A percentile compares a stretch with the other conserved stretches of the same genome.
Evolutionary conservation across 352 stramenopile species (phyloP).

Genomic region (Phytophthora pini): DNA sequence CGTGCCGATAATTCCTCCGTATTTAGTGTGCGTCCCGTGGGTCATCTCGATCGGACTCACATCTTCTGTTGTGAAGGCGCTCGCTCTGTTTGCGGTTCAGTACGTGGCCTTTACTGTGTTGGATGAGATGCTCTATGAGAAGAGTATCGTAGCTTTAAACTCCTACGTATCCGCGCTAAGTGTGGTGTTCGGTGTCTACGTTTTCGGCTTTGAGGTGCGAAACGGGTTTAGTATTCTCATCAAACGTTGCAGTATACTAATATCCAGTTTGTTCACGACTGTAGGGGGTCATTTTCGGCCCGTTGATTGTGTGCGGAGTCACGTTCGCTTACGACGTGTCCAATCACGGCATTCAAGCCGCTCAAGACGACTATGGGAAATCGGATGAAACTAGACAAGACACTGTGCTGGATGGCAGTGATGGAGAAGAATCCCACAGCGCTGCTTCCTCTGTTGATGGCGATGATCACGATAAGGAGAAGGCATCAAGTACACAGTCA

Average conservation of each 20-base stretch:
- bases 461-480: conserved; percentile 33
- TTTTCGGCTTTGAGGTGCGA: conserved; percentile 86
- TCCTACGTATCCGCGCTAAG: conserved; percentile 88
- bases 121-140: conserved; percentile 91
- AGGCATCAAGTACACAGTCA: conserved; percentile 11
- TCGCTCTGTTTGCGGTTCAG: conserved; percentile 81
- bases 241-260: background rate
- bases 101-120: conserved; percentile 88
- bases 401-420: conserved; percentile 48
- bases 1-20: conserved; percentile 87
- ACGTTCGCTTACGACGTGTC: conserved; percentile 88
- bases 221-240: background rate
- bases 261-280: conserved; percentile 1
- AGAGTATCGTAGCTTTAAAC: conserved; percentile 86
- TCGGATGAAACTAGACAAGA: conserved; percentile 45
- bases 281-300: conserved; percentile 86
- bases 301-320: conserved; percentile 82
- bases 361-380: conserved; percentile 67
- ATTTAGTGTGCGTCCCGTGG: conserved; percentile 87
- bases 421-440: conserved; percentile 59
- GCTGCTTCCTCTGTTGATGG: conserved; percentile 49
- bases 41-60: conserved; percentile 81
- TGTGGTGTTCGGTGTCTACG: conserved; percentile 87
- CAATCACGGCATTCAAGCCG: conserved; percentile 88
- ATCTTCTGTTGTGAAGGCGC: conserved; percentile 81